Evolutionary conservation across 805 yeast genomes (phyloP).

Genomic region (Debaryomyces prosopidis): DNA sequence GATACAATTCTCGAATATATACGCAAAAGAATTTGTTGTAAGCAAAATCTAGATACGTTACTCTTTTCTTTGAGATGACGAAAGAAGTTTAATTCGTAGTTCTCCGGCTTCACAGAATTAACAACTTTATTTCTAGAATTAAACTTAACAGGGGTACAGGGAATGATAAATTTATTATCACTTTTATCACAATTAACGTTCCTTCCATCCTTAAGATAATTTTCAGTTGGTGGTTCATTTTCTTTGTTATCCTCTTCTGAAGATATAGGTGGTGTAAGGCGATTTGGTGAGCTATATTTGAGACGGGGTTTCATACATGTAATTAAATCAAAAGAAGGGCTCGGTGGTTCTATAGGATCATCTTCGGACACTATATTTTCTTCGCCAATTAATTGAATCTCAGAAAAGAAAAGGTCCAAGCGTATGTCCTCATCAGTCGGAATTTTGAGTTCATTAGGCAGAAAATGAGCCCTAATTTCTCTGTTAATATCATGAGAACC

Average conservation of each 20-base stretch:
- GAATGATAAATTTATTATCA: neutral
- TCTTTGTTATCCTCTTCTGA: conserved; percentile 8
- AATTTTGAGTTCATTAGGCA: conserved; percentile 9
- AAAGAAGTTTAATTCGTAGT: conserved; percentile 21
- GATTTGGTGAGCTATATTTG: neutral
- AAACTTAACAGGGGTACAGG: neutral
- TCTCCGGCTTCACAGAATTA: conserved; percentile 18
- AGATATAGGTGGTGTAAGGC: conserved; percentile 8
- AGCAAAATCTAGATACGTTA: conserved; percentile 34
- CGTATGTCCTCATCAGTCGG: conserved; percentile 19
- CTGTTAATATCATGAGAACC: conserved; percentile 23
- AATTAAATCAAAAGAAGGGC: neutral
- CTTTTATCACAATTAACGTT: neutral
- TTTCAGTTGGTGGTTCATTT: neutral
- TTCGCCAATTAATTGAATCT: conserved; percentile 8
- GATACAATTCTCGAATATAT: conserved; percentile 78
- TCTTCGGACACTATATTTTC: conserved; percentile 11
- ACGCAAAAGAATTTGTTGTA: conserved; percentile 71
- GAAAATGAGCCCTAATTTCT: conserved; percentile 18
- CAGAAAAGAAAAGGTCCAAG: conserved; percentile 18
- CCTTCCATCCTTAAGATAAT: neutral
- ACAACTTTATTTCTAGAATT: neutral
- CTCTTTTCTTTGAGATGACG: conserved; percentile 18
- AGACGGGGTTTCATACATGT: neutral
- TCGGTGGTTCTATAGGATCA: conserved; percentile 2